A percentile compares a stretch with the other conserved stretches of the same genome.
Evolutionary conservation across 768 basidiomycete genomes (phyloP).

Genomic region (Atractiella rhizophila): DNA sequence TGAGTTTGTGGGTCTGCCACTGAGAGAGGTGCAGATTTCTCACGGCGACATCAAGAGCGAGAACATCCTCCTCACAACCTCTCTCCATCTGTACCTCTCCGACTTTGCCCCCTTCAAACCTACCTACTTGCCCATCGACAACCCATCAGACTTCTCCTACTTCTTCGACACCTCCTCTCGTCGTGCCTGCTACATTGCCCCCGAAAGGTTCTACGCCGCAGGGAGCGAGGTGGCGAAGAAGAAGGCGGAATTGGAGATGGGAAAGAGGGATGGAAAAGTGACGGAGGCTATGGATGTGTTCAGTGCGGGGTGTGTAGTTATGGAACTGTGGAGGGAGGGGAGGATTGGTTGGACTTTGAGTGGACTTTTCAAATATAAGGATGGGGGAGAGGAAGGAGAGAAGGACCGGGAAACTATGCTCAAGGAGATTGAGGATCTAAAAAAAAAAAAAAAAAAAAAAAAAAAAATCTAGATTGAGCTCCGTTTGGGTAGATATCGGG

Average conservation of each 20-base stretch:
- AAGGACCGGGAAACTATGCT: constrained; percentile 51
- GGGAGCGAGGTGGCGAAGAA: constrained; percentile 45
- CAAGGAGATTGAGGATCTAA: constrained; percentile 49
- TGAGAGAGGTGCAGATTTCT: constrained; percentile 33
- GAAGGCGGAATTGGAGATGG: constrained; percentile 32
- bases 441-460: no score
- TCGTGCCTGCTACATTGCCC: constrained; percentile 83
- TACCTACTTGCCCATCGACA: constrained; percentile 77
- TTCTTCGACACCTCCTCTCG: constrained; percentile 89
- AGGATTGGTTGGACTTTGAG: constrained; percentile 76
- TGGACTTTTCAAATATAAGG: constrained; percentile 79
- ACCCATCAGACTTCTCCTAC: constrained; percentile 91
- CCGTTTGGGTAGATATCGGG: no score
- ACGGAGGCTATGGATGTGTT: constrained; percentile 97
- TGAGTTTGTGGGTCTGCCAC: not conserved
- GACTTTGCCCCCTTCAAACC: constrained; percentile 94
- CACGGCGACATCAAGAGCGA: constrained; percentile 97
- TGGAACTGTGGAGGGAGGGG: constrained; percentile 86
- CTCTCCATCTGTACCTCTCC: constrained; percentile 82
- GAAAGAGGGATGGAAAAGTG: constrained; percentile 50
- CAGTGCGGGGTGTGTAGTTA: constrained; percentile 76
- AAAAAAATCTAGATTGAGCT: no score
- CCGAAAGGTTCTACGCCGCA: constrained; percentile 75
- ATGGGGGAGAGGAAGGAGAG: constrained; percentile 39
- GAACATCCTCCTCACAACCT: constrained; percentile 85